Base-by-base conservation (phyloP, 192 early-diverging fungal species). In the Coemansia sp. region DNA sequence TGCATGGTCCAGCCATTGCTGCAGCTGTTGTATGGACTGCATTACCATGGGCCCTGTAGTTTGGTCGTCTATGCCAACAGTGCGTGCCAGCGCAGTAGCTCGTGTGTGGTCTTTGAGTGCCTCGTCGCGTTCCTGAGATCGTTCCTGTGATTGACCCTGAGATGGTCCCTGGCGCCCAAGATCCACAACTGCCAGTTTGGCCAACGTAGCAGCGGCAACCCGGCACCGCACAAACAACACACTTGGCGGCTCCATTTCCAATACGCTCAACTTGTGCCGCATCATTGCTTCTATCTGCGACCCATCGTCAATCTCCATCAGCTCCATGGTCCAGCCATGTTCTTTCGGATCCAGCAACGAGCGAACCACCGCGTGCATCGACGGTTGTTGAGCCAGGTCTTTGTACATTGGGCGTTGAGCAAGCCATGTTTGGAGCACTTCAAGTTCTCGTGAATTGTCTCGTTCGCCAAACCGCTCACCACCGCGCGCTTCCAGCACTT, bases 391-490 rank as follows among this genome's bases (percentile, higher is more conserved):
- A 32, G 7, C 32, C 32, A 32, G 32, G 6, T 32, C 6, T 7
- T 32, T 32, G 32, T 32, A 32, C 32, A 32, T 32, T 32, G 32
- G 32, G 32, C 32, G 32, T 32, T 32, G 32, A 32, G 51, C 5
- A 22, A 69, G 53, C 76, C 76, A 79, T 21, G 39, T 10, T 1
- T 58, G 56, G 12, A 79, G 51, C 5, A 66, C 37, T 1, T 24
- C 17, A 0, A 79, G 64, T 22, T 79, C 76, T 10, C 45, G 29
- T 4, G 53, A 57, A 60, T 70, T 73, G 71, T 79, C 76, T 53
- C 55, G 69, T 27, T 79, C 76, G 59, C 76, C 76, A 61, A 79
- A 79, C 59, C 67, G 38, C n/a, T 73, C 71, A 57, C 76, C 71
- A 0, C 71, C 67, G 17, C 73, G 76, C 15, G 10, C n/a, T 22